Base-by-base conservation (phyloP, 768 basidiomycete genomes). In the Calocybe gangraenosa region DNA sequence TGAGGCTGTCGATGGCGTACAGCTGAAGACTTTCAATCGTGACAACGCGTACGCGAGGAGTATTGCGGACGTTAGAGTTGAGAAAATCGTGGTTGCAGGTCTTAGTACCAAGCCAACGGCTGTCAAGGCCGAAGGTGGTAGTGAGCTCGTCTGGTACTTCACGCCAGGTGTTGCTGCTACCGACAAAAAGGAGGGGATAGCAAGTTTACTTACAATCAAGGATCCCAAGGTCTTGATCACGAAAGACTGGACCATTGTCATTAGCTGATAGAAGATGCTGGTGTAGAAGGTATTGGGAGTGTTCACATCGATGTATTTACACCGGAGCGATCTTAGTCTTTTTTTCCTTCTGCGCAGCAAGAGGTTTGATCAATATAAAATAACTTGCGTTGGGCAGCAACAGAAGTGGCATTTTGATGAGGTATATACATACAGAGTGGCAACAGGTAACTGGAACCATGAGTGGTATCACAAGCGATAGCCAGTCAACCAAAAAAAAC, bases 41-140 rank as follows among this genome's bases (percentile, higher is more conserved):
- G 47, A 50, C 9, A 96, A 96, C 61, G 68, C 63, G 15, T 97
- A 81, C 66, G 88, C 84, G 43, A 68, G 73, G 64, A 75, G 61
- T 44, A 70, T 96, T 25, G 71, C 59, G 35, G 69, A 74, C 3
- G 92, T 97, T 46, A 70, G 84, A 38, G 82, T 97, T 14, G 93
- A 95, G 65, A 81, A 82, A 64, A 60, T 98, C 18, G 73, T 94
- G 35, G 70, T 97, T 3, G 63, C 92, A 3, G 95, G 95, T 1
- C 64, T 96, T 48, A 59, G 64, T 15, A 58, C 47, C 22, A 79
- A 76, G 61, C 94, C 94, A 2, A 67, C 60, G 37, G 73, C 67
- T 37, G 82, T 94, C 21, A 77, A 67, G 54, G 57, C 75, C 31
- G 73, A 74, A 50, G 67, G 66, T 36, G 73, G 70, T 23, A 57